Base-by-base conservation (phyloP, 1,284 basidiomycete species). In the Ceratobasidium sp. region DNA sequence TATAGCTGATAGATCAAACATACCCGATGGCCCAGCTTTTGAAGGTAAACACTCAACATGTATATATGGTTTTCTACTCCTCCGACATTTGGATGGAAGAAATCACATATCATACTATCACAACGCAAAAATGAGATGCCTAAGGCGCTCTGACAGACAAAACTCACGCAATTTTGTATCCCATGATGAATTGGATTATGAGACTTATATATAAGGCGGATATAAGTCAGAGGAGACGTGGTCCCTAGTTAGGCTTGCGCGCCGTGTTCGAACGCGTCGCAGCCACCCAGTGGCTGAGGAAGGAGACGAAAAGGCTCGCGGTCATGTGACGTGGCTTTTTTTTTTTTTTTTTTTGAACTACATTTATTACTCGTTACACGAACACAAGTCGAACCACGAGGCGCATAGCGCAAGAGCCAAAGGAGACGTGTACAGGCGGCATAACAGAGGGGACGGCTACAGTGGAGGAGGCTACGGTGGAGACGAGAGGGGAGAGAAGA, bases 61-160 rank as follows among this genome's bases (percentile, higher is more conserved):
- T 96, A 98, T 70, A 99, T 97, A 85, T 99, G 97, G 80, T 93
- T 97, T 85, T 99, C 98, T 33, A 99, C 97, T 12, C 98, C 98
- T 33, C 98, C 98, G 2, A 98, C 93, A 80, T 92, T 90, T 0
- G 97, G 97, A 83, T 95, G 93, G 87, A 99, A 99, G 87, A 99
- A 99, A 86, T 99, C 97, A 67, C 93, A 96, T 66, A 99, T 91
- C 95, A 99, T 97, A 39, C 95, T 97, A 77, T 13, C 40, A 51
- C n/a, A n/a, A 13, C 55, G 6, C 20, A 2, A 61, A 20, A 58
- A 49, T 55, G 40, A 63, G 33, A 53, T 7, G 13, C 9, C 12
- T 58, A 49, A 53, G 33, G 33, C 39, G 13, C 39, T 23, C 28
- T 18, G n/a, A 7, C 2, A 26, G 61, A 72, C 23, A 10, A 64